These are phyloP conservation scores for Aquilaria sinensis DNA, from an alignment of 345 rosid genomes.

Conservation along the genomic window DNA sequence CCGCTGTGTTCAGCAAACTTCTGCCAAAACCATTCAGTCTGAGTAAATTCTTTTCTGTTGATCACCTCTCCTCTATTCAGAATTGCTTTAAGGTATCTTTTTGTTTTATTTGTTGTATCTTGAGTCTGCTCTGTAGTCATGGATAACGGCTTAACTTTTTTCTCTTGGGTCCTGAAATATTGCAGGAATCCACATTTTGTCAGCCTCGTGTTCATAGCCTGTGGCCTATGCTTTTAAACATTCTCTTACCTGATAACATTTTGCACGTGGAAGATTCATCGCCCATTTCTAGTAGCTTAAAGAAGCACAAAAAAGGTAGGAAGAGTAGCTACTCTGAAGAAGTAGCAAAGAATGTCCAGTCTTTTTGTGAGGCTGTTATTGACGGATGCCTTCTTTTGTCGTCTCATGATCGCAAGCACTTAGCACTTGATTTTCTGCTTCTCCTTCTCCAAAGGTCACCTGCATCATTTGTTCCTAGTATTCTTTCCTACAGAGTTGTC, in stretches of 20 bases:
- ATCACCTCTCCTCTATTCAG: constrained; percentile 51
- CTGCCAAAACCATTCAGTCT: constrained; percentile 77
- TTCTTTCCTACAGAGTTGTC: constrained; percentile 70
- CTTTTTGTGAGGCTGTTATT: constrained; percentile 57
- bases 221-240: constrained; percentile 69
- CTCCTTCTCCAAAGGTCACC: constrained; percentile 82
- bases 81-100: constrained; percentile 78
- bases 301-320: constrained; percentile 75
- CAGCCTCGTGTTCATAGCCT: constrained; percentile 92
- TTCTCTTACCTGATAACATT: constrained; percentile 69
- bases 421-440: constrained; percentile 76
- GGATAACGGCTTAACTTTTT: background rate
- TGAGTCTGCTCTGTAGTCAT: background rate
- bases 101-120: background rate
- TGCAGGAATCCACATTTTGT: constrained; percentile 93
- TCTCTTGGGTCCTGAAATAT: constrained; percentile 18
- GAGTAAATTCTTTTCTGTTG: constrained; percentile 61
- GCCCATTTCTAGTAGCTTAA: constrained; percentile 56
- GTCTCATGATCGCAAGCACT: constrained; percentile 92
- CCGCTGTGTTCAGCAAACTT: constrained; percentile 44
- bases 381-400: constrained; percentile 77
- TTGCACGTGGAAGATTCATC: constrained; percentile 61
- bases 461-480: constrained; percentile 56
- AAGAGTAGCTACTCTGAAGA: constrained; percentile 67
- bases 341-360: constrained; percentile 43